These are phyloP conservation scores for Colletotrichum kahawae DNA, from an alignment of 2,329 filamentous ascomycete genomes.

Conservation along the genomic window DNA sequence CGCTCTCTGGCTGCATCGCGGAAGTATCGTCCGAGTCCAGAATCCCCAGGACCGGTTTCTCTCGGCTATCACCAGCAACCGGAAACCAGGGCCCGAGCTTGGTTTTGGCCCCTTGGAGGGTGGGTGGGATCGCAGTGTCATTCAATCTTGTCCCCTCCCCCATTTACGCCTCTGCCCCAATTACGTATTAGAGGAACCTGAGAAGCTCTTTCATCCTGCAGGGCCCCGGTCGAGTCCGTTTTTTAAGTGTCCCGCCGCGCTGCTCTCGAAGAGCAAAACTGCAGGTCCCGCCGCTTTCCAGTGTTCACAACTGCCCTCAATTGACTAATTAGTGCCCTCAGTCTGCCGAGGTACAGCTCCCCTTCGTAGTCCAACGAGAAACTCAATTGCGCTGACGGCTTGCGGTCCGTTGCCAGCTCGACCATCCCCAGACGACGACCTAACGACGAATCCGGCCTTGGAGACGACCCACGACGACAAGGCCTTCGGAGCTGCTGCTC, in stretches of 20 bases:
- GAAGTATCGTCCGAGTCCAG: not conserved
- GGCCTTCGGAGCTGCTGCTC: not conserved
- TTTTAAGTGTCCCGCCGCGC: slow-evolving; percentile 2
- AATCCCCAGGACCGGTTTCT: slow-evolving; percentile 13
- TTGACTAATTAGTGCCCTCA: not conserved
- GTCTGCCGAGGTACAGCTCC: not conserved
- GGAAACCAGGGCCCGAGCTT: slow-evolving; percentile 17
- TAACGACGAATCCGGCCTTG: not conserved
- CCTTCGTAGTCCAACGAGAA: not conserved
- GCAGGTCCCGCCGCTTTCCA: not conserved
- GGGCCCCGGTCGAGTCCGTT: not conserved
- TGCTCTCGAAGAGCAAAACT: not conserved
- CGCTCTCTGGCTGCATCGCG: not conserved
- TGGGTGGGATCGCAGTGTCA: not conserved
- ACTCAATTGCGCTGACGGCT: not conserved
- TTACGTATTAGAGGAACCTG: slow-evolving; percentile 14
- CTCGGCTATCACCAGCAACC: slow-evolving; percentile 21
- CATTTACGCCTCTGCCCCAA: not conserved
- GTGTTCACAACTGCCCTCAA: not conserved
- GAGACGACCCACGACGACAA: not conserved
- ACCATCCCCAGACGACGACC: not conserved
- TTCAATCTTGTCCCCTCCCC: not conserved
- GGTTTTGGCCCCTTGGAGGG: not conserved
- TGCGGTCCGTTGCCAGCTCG: not conserved
- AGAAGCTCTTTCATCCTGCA: not conserved